Base-by-base conservation (phyloP, 2,329 filamentous ascomycete species). In the Alternaria metachromatica region DNA sequence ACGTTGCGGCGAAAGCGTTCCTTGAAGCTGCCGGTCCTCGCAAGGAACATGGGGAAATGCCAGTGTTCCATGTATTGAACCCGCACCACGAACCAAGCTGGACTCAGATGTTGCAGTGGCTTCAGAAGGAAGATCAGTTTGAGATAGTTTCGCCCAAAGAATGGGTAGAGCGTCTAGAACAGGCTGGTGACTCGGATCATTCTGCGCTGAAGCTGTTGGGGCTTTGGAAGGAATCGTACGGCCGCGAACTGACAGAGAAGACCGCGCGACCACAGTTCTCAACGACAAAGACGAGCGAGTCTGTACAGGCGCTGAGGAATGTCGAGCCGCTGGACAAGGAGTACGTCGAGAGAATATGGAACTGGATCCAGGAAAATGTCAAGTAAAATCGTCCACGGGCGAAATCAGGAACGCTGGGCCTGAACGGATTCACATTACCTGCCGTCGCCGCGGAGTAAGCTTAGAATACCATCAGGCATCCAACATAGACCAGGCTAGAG, bases 21-120 rank as follows among this genome's bases (percentile, higher is more conserved):
- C 68, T 80, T 1, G 69, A 78, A 6, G 83, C 83, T 15, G 72
- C 75, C 49, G 59, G 75, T 23, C 57, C 51, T 12, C 25, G 62
- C 13, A 59, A 48, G 3, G 60, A 43, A 41, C 51, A 21, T 6
- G 58, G 60, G 5, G 18, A 44, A 12, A 68, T 73, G 57, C 60
- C 67, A 15, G 81, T 87, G 5, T 84, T 82, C 62, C 85, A 88
- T 70, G 76, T 87, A 3, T 66, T 87, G 26, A 87, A 86, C 63
- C 79, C 82, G 26, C 78, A 84, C 62, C 73, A 60, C 9, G 68
- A 68, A 8, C 82, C 83, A 5, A 81, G 70, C 2, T 87, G 84
- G 85, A 71, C 65, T 1, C 76, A 83, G 53, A 76, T 87, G 69
- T 73, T 87, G n/a, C 64, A 69, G 5, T 86, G 83, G 84, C 64